These are phyloP conservation scores for Yamadazyma sp. DNA, from an alignment of 805 yeast genomes.

Conservation along the genomic window DNA sequence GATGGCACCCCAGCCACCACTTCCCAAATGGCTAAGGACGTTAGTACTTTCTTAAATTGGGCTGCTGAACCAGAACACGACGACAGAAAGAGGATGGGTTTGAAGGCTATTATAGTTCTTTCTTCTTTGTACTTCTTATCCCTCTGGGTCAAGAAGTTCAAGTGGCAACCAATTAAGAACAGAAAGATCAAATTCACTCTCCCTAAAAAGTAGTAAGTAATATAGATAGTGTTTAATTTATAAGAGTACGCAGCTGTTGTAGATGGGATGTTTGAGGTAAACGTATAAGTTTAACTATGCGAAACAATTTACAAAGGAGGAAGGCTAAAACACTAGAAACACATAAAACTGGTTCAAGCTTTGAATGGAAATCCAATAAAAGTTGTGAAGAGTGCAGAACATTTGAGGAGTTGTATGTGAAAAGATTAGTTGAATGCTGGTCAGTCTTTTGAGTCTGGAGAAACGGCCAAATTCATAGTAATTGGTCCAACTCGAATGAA, in stretches of 20 bases:
- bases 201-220: constrained; percentile 58
- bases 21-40: constrained; percentile 99
- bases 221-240: constrained; percentile 12
- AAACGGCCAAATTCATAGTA: too few species aligned
- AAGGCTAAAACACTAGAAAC: too few species aligned
- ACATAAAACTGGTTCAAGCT: too few species aligned
- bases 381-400: too few species aligned
- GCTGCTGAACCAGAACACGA: constrained; percentile 98
- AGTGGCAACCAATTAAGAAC: constrained; percentile 94
- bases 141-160: constrained; percentile 94
- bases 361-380: too few species aligned
- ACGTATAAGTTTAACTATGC: not conserved
- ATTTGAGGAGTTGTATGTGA: too few species aligned
- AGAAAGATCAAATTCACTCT: constrained; percentile 93
- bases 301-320: too few species aligned
- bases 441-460: too few species aligned
- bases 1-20: constrained; percentile 99
- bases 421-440: too few species aligned
- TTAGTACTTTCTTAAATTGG: constrained; percentile 94
- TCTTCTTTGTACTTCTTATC: constrained; percentile 79
- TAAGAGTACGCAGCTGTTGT: not conserved
- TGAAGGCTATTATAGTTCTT: constrained; percentile 81
- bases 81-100: constrained; percentile 94
- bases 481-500: too few species aligned
- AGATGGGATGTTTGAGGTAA: not conserved